Conservation (phyloP, 2,329 filamentous ascomycete species). For the Trichoderma sp. region DNA sequence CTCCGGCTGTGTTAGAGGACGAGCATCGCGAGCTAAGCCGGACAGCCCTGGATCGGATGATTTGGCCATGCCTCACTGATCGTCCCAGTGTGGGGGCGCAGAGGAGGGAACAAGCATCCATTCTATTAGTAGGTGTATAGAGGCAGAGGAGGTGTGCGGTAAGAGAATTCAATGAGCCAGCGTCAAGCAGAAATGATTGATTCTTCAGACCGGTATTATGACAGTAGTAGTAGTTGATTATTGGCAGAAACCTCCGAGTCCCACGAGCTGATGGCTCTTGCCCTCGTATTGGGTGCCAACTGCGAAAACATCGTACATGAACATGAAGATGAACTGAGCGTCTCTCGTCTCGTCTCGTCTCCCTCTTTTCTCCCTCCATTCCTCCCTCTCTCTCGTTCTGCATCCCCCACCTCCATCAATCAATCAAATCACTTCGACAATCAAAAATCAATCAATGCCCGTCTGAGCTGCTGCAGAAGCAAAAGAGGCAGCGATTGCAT, state of each 20-base stretch:
- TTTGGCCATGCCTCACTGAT: conserved; percentile 13
- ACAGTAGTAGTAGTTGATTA: background rate
- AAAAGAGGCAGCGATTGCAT: conserved; percentile 14
- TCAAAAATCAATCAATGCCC: conserved; percentile 1
- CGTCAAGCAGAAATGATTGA: background rate
- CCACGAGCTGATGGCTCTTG: background rate
- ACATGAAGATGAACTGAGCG: background rate
- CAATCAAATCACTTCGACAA: background rate
- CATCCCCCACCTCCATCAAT: background rate
- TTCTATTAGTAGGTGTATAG: background rate
- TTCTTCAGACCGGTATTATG: background rate
- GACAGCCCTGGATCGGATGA: conserved; percentile 14
- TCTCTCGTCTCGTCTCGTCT: background rate
- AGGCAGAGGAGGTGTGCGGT: background rate
- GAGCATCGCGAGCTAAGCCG: background rate
- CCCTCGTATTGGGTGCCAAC: background rate
- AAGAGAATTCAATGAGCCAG: background rate
- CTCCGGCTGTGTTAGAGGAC: background rate
- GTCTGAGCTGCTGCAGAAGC: background rate
- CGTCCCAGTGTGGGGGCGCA: conserved; percentile 14
- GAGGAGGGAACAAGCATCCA: background rate
- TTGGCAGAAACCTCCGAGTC: background rate
- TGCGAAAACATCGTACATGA: background rate
- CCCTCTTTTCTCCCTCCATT: background rate
- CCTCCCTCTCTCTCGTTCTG: too few species aligned